Evolutionary conservation across 768 basidiomycete species (phyloP).

Genomic region (Russula earlei): DNA sequence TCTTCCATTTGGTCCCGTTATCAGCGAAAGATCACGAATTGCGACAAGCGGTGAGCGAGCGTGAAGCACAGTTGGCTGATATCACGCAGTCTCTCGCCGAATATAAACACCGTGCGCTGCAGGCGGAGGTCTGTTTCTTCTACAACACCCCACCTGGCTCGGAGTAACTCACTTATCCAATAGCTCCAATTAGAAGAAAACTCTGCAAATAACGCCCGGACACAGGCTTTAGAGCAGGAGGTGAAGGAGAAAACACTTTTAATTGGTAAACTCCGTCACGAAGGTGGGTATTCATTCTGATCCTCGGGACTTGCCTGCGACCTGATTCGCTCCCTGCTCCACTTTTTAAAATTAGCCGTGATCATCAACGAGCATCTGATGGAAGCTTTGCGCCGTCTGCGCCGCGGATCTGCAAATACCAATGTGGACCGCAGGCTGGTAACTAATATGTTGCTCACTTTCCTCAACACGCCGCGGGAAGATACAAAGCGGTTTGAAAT

Average conservation of each 20-base stretch:
- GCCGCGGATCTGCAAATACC: conserved; percentile 70
- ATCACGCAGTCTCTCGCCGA: conserved; percentile 76
- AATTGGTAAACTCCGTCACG: conserved; percentile 91
- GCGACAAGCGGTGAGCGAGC: conserved; percentile 73
- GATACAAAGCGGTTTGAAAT: conserved; percentile 97
- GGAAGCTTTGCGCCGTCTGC: conserved; percentile 91
- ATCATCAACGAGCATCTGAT: conserved; percentile 97
- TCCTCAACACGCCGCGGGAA: conserved; percentile 81
- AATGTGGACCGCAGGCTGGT: conserved; percentile 93
- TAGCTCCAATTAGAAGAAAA: conserved; percentile 73
- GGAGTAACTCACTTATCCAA: background rate
- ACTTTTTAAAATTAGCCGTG: conserved; percentile 52
- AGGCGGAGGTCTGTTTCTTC: conserved; percentile 59
- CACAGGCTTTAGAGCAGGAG: conserved; percentile 75
- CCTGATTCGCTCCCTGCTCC: background rate
- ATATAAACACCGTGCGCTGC: conserved; percentile 78
- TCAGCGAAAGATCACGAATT: conserved; percentile 88
- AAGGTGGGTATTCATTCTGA: conserved; percentile 47
- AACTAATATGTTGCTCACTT: conserved; percentile 86
- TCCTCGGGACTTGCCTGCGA: background rate
- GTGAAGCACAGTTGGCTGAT: conserved; percentile 62
- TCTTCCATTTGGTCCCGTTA: conserved; percentile 10
- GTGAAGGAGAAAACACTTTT: conserved; percentile 93
- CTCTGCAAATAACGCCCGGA: conserved; percentile 51
- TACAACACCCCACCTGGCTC: background rate